These are phyloP conservation scores for Tuber aestivum DNA, from an alignment of 495 filamentous ascomycete species.

Conservation along the genomic window DNA sequence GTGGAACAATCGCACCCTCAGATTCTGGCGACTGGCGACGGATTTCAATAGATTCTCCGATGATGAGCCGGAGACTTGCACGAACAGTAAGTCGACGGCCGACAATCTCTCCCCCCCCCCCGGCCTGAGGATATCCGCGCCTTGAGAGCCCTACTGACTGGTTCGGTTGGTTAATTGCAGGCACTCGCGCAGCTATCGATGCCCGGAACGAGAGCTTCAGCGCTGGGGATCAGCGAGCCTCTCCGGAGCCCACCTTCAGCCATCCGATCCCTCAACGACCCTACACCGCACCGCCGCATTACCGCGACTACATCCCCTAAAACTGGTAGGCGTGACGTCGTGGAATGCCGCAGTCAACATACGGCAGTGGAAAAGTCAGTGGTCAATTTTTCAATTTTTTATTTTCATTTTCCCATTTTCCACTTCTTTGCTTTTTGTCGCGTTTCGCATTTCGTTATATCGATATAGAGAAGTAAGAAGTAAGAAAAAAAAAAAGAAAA, in stretches of 20 bases:
- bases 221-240: not conserved
- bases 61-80: not conserved
- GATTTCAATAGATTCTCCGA: conserved; percentile 28
- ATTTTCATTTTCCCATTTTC: not conserved
- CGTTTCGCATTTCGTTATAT: not conserved
- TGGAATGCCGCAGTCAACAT: too few species aligned
- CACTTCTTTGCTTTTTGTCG: not conserved
- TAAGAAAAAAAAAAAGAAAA: too few species aligned
- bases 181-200: not conserved
- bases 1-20: conserved; percentile 36
- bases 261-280: conserved; percentile 23
- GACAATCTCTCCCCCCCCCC: not conserved
- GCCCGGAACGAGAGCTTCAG: not conserved
- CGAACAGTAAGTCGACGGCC: conserved; percentile 5
- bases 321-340: not conserved
- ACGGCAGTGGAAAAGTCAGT: too few species aligned
- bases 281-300: conserved; percentile 33
- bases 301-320: conserved; percentile 8
- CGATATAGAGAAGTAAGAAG: not conserved
- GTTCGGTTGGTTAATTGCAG: not conserved
- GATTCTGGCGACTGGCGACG: conserved; percentile 34
- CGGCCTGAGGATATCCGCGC: not conserved
- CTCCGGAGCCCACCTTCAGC: not conserved
- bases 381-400: too few species aligned
- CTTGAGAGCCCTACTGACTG: not conserved